A percentile compares a stretch with the other conserved stretches of the same genome.
phyloP scores from a whole-genome alignment of 768 basidiomycete species.

The Lactarius hengduanensis region DNA sequence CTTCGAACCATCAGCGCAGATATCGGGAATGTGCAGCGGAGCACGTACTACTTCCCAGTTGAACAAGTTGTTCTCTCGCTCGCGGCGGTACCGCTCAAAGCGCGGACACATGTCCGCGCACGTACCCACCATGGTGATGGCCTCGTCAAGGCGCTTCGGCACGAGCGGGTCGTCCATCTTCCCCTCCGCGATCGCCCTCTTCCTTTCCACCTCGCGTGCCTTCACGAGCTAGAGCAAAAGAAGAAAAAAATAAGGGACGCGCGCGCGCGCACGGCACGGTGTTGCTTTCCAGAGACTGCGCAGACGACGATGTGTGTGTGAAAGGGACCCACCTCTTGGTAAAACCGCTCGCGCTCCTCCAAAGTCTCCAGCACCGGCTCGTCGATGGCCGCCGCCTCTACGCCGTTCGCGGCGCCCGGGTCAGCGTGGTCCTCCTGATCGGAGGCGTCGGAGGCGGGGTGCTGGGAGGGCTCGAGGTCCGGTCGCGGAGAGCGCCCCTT shows the following conservation, averaged over 20 bases:
- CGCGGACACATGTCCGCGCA: conserved; percentile 94
- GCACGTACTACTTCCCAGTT: conserved; percentile 78
- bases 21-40: conserved; percentile 10
- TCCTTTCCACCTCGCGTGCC: conserved; percentile 68
- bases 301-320: not conserved
- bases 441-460: conserved; percentile 29
- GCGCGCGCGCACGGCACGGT: not conserved
- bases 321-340: conserved; percentile 56
- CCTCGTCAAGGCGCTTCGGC: conserved; percentile 79
- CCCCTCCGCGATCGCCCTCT: conserved; percentile 73
- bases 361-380: conserved; percentile 52
- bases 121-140: conserved; percentile 90
- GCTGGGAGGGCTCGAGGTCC: conserved; percentile 17
- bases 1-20: conserved; percentile 46
- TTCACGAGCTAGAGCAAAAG: conserved; percentile 53
- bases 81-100: conserved; percentile 88
- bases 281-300: conserved; percentile 9
- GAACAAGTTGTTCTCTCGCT: conserved; percentile 84
- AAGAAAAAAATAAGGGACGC: conserved; percentile 19
- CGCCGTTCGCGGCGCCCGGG: conserved; percentile 37
- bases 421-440: conserved; percentile 34
- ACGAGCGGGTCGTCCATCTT: conserved; percentile 86
- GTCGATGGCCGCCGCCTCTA: conserved; percentile 35
- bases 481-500: conserved; percentile 41
- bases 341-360: conserved; percentile 69